A percentile compares a stretch with the other conserved stretches of the same genome.
Evolutionary conservation across 352 stramenopile species (phyloP).

Genomic region (Phytophthora ramorum): DNA sequence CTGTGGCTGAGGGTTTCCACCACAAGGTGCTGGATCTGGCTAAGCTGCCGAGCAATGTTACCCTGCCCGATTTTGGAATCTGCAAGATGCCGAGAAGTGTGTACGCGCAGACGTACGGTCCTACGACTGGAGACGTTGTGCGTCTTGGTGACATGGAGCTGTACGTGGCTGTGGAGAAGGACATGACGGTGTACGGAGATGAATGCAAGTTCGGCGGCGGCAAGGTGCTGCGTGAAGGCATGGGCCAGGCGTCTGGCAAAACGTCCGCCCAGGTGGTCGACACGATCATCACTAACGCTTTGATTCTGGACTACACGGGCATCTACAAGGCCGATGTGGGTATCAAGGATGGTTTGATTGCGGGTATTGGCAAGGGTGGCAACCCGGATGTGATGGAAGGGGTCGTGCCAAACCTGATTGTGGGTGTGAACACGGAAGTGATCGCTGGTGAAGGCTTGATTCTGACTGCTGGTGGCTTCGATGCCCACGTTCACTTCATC

Average conservation of each 20-base stretch:
- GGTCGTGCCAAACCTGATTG: conserved; percentile 88
- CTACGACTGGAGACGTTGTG: conserved; percentile 94
- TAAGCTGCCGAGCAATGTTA: conserved; percentile 29
- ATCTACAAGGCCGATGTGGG: conserved; percentile 97
- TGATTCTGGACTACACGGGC: conserved; percentile 95
- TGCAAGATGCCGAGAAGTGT: conserved; percentile 69
- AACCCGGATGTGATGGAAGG: conserved; percentile 97
- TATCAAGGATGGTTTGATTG: conserved; percentile 94
- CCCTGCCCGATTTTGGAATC: conserved; percentile 39
- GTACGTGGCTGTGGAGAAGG: conserved; percentile 91
- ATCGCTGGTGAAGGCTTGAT: conserved; percentile 97
- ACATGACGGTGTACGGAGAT: conserved; percentile 85
- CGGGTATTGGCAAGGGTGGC: conserved; percentile 96
- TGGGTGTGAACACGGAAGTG: conserved; percentile 94
- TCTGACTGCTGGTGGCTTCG: conserved; percentile 95
- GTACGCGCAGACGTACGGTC: conserved; percentile 94
- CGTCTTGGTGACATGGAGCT: conserved; percentile 94
- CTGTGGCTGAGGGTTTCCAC: conserved; percentile 64
- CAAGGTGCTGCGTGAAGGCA: conserved; percentile 90
- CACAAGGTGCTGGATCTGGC: conserved; percentile 52
- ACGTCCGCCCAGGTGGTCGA: conserved; percentile 81
- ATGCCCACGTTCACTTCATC: conserved; percentile 98
- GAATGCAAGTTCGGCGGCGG: conserved; percentile 97
- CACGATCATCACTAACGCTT: conserved; percentile 97
- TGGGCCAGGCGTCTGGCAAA: conserved; percentile 72